Evolutionary conservation across 306 rosid genomes (phyloP).

Genomic region (Prunus salicina): DNA sequence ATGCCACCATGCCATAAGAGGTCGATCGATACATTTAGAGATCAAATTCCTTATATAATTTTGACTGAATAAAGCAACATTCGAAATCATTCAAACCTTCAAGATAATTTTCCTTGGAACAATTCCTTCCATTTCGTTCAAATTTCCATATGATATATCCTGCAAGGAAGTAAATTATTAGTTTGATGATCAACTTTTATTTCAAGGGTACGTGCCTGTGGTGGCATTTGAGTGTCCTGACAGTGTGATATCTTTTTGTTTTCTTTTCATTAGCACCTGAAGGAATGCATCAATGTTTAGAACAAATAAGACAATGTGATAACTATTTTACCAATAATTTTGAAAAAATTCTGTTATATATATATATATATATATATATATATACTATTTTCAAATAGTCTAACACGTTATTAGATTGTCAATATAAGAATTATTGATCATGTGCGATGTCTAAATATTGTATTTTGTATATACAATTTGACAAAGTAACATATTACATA

Average conservation of each 20-base stretch:
- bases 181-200: background rate
- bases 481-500: background rate
- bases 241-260: too few relatives aligned
- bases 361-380: background rate
- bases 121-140: slow-evolving; percentile 12
- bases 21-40: background rate
- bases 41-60: slow-evolving; percentile 8
- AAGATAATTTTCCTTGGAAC: background rate
- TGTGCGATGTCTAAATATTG: background rate
- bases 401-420: background rate
- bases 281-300: background rate
- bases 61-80: background rate
- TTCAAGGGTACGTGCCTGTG: background rate
- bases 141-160: slow-evolving; percentile 19
- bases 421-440: background rate
- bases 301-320: background rate
- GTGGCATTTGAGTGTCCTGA: background rate
- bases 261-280: too few relatives aligned
- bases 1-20: slow-evolving; percentile 19
- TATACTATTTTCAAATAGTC: background rate
- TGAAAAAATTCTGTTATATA: background rate
- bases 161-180: slow-evolving; percentile 10
- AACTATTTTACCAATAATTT: too few relatives aligned
- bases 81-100: slow-evolving; percentile 4
- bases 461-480: background rate